phyloP scores from a whole-genome alignment of 2,329 filamentous ascomycete species.

The Colletotrichum siamense region DNA sequence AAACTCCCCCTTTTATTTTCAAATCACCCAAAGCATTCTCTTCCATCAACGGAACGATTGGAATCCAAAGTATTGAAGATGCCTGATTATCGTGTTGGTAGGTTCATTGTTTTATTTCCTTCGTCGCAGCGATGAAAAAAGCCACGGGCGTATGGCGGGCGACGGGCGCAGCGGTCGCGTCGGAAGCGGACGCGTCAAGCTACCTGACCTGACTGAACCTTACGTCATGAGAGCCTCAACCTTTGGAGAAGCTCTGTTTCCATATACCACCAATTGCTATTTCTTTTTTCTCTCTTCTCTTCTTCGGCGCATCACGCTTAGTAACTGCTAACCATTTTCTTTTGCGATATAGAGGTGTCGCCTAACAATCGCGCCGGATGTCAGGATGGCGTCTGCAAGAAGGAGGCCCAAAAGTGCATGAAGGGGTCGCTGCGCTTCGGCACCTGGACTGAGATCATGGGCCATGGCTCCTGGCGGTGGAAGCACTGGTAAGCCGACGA shows the following conservation, averaged over 20 bases:
- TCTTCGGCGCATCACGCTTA: neutral
- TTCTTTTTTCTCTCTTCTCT: neutral
- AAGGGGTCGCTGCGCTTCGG: constrained; percentile 85
- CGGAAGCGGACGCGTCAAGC: constrained; percentile 1
- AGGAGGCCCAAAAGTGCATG: constrained; percentile 69
- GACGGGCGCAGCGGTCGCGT: neutral
- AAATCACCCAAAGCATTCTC: neutral
- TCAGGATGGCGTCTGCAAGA: constrained; percentile 76
- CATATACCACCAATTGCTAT: neutral
- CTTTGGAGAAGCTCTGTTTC: neutral
- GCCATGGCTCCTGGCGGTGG: constrained; percentile 74
- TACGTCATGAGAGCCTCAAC: constrained; percentile 10
- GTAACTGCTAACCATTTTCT: neutral
- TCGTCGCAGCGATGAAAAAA: neutral
- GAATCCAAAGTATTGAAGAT: constrained; percentile 32
- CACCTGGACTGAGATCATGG: constrained; percentile 68
- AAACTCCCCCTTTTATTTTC: neutral
- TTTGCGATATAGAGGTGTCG: constrained; percentile 66
- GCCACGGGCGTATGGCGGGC: neutral
- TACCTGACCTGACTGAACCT: neutral
- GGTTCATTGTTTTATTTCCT: constrained; percentile 23
- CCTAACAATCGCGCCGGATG: constrained; percentile 76
- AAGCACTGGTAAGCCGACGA: constrained; percentile 77
- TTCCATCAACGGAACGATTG: neutral
- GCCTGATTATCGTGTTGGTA: constrained; percentile 54